A percentile compares a stretch with the other conserved stretches of the same genome.
These are phyloP conservation scores for Logfia minima DNA, from an alignment of 129 eudicot species.

Conservation along the genomic window DNA sequence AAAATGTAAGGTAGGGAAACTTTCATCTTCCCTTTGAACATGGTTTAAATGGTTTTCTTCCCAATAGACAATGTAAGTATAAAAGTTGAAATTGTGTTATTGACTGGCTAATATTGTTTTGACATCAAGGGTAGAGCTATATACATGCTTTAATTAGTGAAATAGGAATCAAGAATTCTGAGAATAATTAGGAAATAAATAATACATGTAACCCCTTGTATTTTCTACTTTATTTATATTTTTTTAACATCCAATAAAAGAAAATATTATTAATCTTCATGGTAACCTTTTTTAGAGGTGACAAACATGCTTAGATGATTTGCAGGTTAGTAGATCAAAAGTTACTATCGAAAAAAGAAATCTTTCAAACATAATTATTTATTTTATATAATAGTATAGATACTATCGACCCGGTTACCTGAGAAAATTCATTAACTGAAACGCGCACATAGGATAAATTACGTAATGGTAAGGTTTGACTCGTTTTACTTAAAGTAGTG, in stretches of 20 bases:
- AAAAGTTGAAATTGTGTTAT: constrained; percentile 6
- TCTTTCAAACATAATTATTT: no score
- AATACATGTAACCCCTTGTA: constrained; percentile 14
- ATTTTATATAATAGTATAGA: no score
- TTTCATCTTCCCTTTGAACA: not conserved
- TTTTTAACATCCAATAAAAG: not conserved
- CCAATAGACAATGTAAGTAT: not conserved
- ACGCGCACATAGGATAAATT: no score
- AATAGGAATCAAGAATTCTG: constrained; percentile 25
- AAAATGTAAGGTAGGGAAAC: constrained; percentile 1
- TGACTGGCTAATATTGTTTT: constrained; percentile 27
- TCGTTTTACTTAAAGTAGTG: no score
- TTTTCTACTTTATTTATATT: not conserved
- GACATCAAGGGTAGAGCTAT: constrained; percentile 35
- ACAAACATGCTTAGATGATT: no score
- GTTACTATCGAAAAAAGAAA: no score
- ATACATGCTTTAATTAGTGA: constrained; percentile 32
- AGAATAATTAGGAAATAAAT: constrained; percentile 30
- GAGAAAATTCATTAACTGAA: no score
- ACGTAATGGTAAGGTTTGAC: no score
- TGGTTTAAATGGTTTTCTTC: not conserved
- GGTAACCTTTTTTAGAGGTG: no score
- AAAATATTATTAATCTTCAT: not conserved
- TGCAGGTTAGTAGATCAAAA: no score
- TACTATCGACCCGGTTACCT: no score